Evolutionary conservation across 495 filamentous ascomycete species (phyloP), one percentile per base, ranked within the genome.

Genomic region (Bryoglossum gracile): DNA sequence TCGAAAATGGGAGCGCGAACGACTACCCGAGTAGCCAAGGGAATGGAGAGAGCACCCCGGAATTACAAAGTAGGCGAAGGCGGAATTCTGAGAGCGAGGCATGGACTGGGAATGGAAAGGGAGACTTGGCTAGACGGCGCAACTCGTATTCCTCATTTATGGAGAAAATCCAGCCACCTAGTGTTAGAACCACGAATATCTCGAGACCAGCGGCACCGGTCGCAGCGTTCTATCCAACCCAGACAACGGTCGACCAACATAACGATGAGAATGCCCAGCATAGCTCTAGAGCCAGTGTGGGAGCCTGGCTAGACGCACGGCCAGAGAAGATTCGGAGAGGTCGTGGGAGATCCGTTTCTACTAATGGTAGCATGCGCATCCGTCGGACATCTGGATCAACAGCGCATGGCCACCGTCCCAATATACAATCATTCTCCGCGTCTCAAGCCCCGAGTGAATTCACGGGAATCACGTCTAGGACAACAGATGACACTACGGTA

Each of bases 81-180:
- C 54, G 59, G 38, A 62, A 62, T 35, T 62, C 59, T 0, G 59
- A 62, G 17, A 58, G 55, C 32, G 45, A 56, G 6, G 37, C 32
- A 2, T 60, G 58, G 58, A 36, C 50, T 22, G 16, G 40, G 13
- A n/a, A n/a, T n/a, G 56, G 51, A 24, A 36, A 16, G 1, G 46
- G 43, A 26, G 8, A n/a, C 6, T 32, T 22, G 14, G 8, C 17
- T 8, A 41, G 37, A 34, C 36, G 51, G 24, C 53, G 53, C 14
- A 56, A 47, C 14, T 56, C 53, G 1, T 36, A 42, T 18, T 55
- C 53, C 3, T 51, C 34, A 22, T 13, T 28, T 18, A 10, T 18
- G 6, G 42, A n/a, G n/a, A n/a, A n/a, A n/a, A n/a, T n/a, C n/a
- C n/a, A n/a, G n/a, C n/a, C n/a, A n/a, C n/a, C n/a, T n/a, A n/a